Conservation (phyloP, 2,329 filamentous ascomycete species). For the Penicillium psychrosexuale region DNA sequence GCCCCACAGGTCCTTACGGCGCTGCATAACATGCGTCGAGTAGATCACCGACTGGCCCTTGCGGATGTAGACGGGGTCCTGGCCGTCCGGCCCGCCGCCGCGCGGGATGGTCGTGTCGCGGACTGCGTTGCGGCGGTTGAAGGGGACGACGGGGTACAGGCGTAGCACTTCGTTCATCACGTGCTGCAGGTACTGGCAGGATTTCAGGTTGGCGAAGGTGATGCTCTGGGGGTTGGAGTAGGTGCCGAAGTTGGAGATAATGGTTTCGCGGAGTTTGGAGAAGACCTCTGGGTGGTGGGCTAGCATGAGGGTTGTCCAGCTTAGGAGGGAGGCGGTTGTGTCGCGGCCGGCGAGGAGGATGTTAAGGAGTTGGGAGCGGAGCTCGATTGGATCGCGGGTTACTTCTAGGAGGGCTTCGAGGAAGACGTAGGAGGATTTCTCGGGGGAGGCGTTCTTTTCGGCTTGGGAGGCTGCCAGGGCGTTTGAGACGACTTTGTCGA, state of each 20-base stretch:
- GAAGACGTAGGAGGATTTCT: slow-evolving; percentile 46
- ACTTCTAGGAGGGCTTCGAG: slow-evolving; percentile 48
- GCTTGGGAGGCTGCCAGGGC: slow-evolving; percentile 31
- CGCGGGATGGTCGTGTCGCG: slow-evolving; percentile 44
- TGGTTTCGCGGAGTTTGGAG: slow-evolving; percentile 34
- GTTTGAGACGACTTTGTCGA: slow-evolving; percentile 46
- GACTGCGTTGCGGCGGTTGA: slow-evolving; percentile 43
- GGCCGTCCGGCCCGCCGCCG: slow-evolving; percentile 60
- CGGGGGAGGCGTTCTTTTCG: slow-evolving; percentile 27
- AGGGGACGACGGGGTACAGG: slow-evolving; percentile 47
- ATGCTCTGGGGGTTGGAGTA: slow-evolving; percentile 39
- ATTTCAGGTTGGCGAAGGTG: slow-evolving; percentile 45
- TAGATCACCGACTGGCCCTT: slow-evolving; percentile 67
- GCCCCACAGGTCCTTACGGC: slow-evolving; percentile 54
- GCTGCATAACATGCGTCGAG: slow-evolving; percentile 69
- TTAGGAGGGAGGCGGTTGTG: slow-evolving; percentile 49
- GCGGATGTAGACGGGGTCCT: slow-evolving; percentile 60
- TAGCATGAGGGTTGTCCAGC: slow-evolving; percentile 46
- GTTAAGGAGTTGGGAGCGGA: slow-evolving; percentile 51
- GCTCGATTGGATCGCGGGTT: slow-evolving; percentile 47
- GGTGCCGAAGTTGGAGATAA: slow-evolving; percentile 40
- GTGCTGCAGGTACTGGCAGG: slow-evolving; percentile 39
- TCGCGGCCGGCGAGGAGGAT: slow-evolving; percentile 54
- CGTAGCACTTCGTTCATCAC: slow-evolving; percentile 43
- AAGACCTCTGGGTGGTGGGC: slow-evolving; percentile 39